These are phyloP conservation scores for Tricladium varicosporioides DNA, from an alignment of 2,329 filamentous ascomycete genomes.

Conservation along the genomic window DNA sequence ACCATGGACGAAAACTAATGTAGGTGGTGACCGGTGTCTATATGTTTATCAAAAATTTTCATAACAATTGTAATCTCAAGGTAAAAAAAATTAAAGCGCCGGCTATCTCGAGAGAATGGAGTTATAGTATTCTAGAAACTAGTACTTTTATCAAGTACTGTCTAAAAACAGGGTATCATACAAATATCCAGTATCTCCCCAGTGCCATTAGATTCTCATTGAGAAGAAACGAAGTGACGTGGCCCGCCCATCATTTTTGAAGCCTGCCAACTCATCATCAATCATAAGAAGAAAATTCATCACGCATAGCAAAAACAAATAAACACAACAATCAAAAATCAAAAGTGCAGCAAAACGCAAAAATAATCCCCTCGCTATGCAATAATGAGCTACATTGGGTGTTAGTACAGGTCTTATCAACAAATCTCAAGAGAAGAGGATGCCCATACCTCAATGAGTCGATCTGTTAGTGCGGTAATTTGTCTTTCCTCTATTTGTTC, in stretches of 20 bases:
- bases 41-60: too few relatives aligned
- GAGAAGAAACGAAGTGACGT: too few relatives aligned
- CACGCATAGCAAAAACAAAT: background rate
- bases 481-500: slow-evolving; percentile 31
- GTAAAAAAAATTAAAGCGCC: too few relatives aligned
- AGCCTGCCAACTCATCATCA: background rate
- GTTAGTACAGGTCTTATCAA: background rate
- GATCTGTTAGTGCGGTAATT: slow-evolving; percentile 31
- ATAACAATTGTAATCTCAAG: too few relatives aligned
- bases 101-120: too few relatives aligned
- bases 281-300: slow-evolving; percentile 2
- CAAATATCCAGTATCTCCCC: slow-evolving; percentile 2
- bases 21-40: too few relatives aligned
- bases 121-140: too few relatives aligned
- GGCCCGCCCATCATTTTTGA: background rate
- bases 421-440: background rate
- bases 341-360: background rate
- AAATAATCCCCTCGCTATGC: slow-evolving; percentile 4
- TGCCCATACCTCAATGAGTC: slow-evolving; percentile 30
- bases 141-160: too few relatives aligned
- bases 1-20: too few relatives aligned
- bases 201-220: too few relatives aligned
- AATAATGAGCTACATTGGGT: slow-evolving; percentile 12
- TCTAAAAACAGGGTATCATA: slow-evolving; percentile 15
- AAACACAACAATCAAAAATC: background rate